Evolutionary conservation across 176 grass and related monocot species (phyloP), one percentile per base, ranked within the genome.

Genomic region (Aegilops sharonensis): DNA sequence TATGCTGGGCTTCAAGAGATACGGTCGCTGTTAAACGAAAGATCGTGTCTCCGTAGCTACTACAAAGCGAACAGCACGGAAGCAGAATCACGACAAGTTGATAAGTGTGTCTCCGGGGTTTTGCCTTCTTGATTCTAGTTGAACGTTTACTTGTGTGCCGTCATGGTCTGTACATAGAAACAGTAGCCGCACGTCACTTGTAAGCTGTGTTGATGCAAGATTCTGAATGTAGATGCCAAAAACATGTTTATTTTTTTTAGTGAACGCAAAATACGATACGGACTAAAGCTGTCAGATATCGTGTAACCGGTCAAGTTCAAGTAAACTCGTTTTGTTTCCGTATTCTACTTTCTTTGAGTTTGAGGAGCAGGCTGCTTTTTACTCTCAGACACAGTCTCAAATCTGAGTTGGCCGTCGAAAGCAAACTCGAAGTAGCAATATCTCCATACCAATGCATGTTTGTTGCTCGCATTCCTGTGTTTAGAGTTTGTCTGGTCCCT

Each of bases 121-220:
- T 73, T 27, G 40, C 21, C 32, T 68, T 68, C 42, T 42, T 43
- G 25, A 29, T 84, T 62, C 75, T 34, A 34, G 9, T 61, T 42
- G 43, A n/a, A 68, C 10, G 63, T 60, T 82, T 37, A 76, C 79
- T 48, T 6, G 17, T 74, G 34, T 79, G 36, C 20, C 30, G 20
- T 67, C 30, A 50, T 29, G 4, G 30, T 23, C 11, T 91, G 89
- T 87, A 84, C 76, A 87, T 84, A 84, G 78, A 83, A 65, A 50
- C 30, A 64, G 11, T 9, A 17, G 56, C 6, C 25, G 37, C 70
- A 4, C 3, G 70, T 73, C 23, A 27, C 66, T 40, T 18, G 3
- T 21, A 54, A 14, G 15, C 12, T 59, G 32, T 13, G 25, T 34
- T 35, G 64, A 54, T 64, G 31, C 45, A 9, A 18, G 65, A 27